A percentile compares a stretch with the other conserved stretches of the same genome.
These are phyloP conservation scores for Tricholoma sp. DNA, from an alignment of 768 basidiomycete species.

Conservation along the genomic window DNA sequence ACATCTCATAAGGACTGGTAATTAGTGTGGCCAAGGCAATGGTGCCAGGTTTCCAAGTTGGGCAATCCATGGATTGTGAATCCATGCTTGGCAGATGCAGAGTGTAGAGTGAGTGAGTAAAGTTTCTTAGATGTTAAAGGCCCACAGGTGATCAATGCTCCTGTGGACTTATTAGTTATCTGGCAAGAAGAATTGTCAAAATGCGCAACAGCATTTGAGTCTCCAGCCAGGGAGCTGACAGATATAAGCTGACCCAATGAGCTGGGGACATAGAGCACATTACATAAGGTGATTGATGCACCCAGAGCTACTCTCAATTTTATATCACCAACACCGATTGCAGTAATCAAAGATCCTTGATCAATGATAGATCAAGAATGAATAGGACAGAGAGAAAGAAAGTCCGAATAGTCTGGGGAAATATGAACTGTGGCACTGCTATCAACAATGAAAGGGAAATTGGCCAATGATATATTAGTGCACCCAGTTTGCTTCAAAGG, in stretches of 20 bases:
- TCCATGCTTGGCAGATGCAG: neutral
- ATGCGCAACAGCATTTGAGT: neutral
- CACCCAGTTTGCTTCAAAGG: neutral
- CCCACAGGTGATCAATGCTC: neutral
- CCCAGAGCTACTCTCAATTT: constrained; percentile 10
- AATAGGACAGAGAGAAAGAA: constrained; percentile 18
- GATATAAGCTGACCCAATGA: constrained; percentile 19
- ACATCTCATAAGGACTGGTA: constrained; percentile 1
- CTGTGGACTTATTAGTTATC: neutral
- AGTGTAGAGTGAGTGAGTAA: neutral
- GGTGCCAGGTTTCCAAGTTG: constrained; percentile 6
- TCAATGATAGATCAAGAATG: constrained; percentile 15
- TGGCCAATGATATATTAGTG: neutral
- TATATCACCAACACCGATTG: constrained; percentile 21
- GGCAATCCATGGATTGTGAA: neutral
- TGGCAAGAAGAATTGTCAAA: neutral
- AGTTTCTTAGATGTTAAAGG: neutral
- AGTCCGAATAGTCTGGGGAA: constrained; percentile 19
- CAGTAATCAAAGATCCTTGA: constrained; percentile 18
- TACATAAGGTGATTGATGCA: constrained; percentile 5
- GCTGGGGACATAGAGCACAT: constrained; percentile 16
- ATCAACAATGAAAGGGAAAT: constrained; percentile 16
- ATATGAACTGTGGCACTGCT: constrained; percentile 15
- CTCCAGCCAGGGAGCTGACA: constrained; percentile 10
- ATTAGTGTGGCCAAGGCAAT: constrained; percentile 5